These are phyloP conservation scores for Talaromyces sp. DNA, from an alignment of 2,329 filamentous ascomycete species.

Conservation along the genomic window DNA sequence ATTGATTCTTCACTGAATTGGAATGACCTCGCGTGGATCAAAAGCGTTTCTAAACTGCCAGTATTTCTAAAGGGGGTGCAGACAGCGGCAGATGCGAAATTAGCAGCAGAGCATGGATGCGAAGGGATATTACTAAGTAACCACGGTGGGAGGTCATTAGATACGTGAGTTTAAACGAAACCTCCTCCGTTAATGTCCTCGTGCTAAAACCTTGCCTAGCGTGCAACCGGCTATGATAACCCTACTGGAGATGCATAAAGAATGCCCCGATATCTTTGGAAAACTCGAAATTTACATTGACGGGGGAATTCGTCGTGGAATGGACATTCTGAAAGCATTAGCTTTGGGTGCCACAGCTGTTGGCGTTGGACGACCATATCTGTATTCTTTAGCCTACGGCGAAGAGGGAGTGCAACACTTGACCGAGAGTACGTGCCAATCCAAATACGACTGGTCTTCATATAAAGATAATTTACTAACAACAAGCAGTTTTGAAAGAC, in stretches of 20 bases:
- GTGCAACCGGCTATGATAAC: constrained; percentile 60
- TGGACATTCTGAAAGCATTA: constrained; percentile 82
- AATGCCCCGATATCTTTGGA: constrained; percentile 64
- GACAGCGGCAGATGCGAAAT: constrained; percentile 1
- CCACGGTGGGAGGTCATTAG: constrained; percentile 41
- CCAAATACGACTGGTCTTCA: background rate
- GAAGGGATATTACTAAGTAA: constrained; percentile 32
- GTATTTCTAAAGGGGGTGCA: constrained; percentile 6
- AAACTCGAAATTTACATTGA: constrained; percentile 78
- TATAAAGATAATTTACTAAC: background rate
- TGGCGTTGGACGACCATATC: constrained; percentile 38
- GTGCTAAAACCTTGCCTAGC: background rate
- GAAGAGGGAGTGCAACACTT: constrained; percentile 8
- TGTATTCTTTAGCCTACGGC: constrained; percentile 9
- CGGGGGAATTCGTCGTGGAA: constrained; percentile 77
- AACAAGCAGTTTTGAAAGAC: constrained; percentile 22
- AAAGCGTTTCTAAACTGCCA: constrained; percentile 1
- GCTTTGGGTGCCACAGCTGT: constrained; percentile 80
- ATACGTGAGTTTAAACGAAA: constrained; percentile 22
- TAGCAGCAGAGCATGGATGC: constrained; percentile 14
- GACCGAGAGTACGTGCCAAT: constrained; percentile 1
- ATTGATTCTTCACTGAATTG: constrained; percentile 6
- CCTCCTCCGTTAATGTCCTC: background rate
- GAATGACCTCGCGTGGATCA: constrained; percentile 4
- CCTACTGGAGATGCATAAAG: constrained; percentile 68